These are phyloP conservation scores for Salinomyces thailandicus DNA, from an alignment of 2,329 filamentous ascomycete genomes.

Conservation along the genomic window DNA sequence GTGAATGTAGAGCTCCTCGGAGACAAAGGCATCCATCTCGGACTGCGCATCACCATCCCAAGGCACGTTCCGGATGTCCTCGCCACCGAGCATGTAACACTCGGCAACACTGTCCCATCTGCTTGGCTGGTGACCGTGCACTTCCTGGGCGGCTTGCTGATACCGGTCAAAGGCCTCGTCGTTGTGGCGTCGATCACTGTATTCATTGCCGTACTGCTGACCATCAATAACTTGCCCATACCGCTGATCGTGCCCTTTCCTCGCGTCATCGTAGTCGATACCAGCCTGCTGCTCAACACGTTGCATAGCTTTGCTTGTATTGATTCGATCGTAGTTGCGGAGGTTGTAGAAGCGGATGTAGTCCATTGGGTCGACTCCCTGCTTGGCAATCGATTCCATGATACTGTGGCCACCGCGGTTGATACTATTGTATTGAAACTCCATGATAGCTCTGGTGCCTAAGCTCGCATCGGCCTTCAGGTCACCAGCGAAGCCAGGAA, in stretches of 20 bases:
- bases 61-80: slow-evolving; percentile 55
- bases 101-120: slow-evolving; percentile 67
- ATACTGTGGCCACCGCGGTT: slow-evolving; percentile 68
- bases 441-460: slow-evolving; percentile 76
- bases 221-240: slow-evolving; percentile 29
- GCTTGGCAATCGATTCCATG: slow-evolving; percentile 56
- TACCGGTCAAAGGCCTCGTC: slow-evolving; percentile 52
- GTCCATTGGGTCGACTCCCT: slow-evolving; percentile 57
- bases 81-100: slow-evolving; percentile 73
- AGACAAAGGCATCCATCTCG: slow-evolving; percentile 54
- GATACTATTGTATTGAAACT: slow-evolving; percentile 75
- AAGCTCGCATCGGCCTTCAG: slow-evolving; percentile 61
- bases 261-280: slow-evolving; percentile 56
- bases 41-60: slow-evolving; percentile 44
- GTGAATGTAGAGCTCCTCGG: slow-evolving; percentile 54
- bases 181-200: slow-evolving; percentile 17
- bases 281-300: slow-evolving; percentile 52
- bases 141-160: slow-evolving; percentile 54
- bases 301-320: slow-evolving; percentile 52
- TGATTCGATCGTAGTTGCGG: slow-evolving; percentile 74
- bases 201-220: slow-evolving; percentile 26
- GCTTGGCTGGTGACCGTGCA: slow-evolving; percentile 30
- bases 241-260: slow-evolving; percentile 51
- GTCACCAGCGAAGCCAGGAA: slow-evolving; percentile 75
- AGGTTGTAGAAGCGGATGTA: slow-evolving; percentile 83